A percentile compares a stretch with the other conserved stretches of the same genome.
phyloP scores from a whole-genome alignment of 148 eudicot species.

The Spergularia bocconei region DNA sequence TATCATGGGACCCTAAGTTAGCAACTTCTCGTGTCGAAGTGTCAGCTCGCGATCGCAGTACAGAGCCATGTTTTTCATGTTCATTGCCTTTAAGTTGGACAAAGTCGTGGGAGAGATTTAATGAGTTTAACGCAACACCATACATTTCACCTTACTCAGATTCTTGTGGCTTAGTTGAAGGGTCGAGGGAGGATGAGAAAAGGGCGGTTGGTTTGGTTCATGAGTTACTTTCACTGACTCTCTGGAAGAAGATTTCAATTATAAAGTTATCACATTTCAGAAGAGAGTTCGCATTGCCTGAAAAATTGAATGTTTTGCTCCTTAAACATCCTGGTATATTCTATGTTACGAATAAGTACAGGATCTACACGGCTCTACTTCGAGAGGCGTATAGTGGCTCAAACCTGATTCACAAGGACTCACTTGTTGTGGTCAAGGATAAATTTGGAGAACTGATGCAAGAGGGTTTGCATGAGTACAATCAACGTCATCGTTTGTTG shows the following conservation, averaged over 20 bases:
- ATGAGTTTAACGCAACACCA: constrained; percentile 70
- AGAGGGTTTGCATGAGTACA: constrained; percentile 83
- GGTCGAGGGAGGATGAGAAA: constrained; percentile 69
- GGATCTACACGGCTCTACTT: constrained; percentile 73
- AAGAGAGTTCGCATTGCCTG: constrained; percentile 71
- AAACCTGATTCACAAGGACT: constrained; percentile 69
- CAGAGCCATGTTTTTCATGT: constrained; percentile 64
- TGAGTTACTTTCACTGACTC: constrained; percentile 72
- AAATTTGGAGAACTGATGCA: constrained; percentile 92
- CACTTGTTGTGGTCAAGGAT: constrained; percentile 81
- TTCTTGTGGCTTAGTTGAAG: constrained; percentile 47
- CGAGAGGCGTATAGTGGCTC: constrained; percentile 76
- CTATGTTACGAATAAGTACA: constrained; percentile 83
- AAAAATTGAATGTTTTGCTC: constrained; percentile 66
- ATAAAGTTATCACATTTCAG: constrained; percentile 67
- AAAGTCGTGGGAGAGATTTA: constrained; percentile 83
- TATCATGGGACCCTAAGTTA: constrained; percentile 62
- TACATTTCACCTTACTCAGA: constrained; percentile 77
- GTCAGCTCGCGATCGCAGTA: constrained; percentile 35
- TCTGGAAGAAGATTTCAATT: constrained; percentile 87
- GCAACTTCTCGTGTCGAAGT: constrained; percentile 67
- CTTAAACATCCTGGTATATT: constrained; percentile 90
- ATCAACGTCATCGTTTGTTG: constrained; percentile 51
- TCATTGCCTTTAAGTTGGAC: constrained; percentile 72
- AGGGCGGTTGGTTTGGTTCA: constrained; percentile 73